phyloP scores from a whole-genome alignment of 495 filamentous ascomycete genomes.

The Penicillium herquei region DNA sequence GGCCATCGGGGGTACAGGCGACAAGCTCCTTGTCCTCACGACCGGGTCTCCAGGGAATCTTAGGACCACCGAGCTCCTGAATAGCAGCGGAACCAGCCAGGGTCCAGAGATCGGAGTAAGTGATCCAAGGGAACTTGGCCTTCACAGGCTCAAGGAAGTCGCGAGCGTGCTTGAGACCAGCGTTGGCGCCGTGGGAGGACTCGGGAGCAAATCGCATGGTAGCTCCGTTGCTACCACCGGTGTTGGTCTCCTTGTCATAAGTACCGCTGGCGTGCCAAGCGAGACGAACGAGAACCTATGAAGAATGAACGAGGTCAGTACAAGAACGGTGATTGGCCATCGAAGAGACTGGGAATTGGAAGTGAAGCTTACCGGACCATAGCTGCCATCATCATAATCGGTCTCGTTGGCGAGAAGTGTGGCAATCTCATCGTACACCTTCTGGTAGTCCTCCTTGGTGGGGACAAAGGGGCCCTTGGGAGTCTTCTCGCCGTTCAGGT shows the following conservation, averaged over 20 bases:
- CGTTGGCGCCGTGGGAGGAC: conserved; percentile 89
- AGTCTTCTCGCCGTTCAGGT: conserved; percentile 53
- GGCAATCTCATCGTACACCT: conserved; percentile 90
- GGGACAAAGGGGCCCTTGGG: conserved; percentile 59
- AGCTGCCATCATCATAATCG: conserved; percentile 96
- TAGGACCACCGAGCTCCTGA: conserved; percentile 92
- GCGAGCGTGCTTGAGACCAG: conserved; percentile 81
- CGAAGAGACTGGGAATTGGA: too few relatives aligned
- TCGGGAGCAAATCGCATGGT: conserved; percentile 98
- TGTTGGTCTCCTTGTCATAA: conserved; percentile 84
- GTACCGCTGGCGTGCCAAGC: conserved; percentile 88
- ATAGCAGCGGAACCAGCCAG: conserved; percentile 80
- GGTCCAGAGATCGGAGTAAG: conserved; percentile 95
- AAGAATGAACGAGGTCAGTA: neutral
- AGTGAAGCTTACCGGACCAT: conserved; percentile 66
- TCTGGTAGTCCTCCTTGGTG: conserved; percentile 86
- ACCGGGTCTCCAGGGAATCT: conserved; percentile 87
- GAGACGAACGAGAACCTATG: conserved; percentile 68
- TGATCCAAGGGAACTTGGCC: conserved; percentile 89
- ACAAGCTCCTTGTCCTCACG: conserved; percentile 78
- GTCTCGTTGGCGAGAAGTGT: conserved; percentile 77
- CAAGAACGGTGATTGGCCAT: too few relatives aligned
- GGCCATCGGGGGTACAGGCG: conserved; percentile 91
- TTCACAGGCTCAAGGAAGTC: conserved; percentile 93
- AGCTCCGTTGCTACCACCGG: conserved; percentile 93